Evolutionary conservation across 2,329 filamentous ascomycete genomes (phyloP).

Genomic region (Calonectria pseudoturangicola): DNA sequence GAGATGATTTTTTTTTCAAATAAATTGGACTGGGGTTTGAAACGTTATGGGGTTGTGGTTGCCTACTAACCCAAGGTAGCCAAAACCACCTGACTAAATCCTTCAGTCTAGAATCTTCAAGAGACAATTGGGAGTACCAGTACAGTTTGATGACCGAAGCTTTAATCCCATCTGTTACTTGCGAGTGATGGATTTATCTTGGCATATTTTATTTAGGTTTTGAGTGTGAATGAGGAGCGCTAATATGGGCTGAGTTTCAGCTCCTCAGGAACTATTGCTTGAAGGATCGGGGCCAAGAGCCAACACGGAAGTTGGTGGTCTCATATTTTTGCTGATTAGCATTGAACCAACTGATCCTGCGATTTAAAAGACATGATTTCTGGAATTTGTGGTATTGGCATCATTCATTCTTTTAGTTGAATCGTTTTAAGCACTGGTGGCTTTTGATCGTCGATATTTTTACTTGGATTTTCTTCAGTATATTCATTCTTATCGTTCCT

Average conservation of each 20-base stretch:
- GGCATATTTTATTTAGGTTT: background rate
- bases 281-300: background rate
- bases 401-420: background rate
- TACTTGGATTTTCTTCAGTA: background rate
- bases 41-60: conserved; percentile 15
- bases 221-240: background rate
- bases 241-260: background rate
- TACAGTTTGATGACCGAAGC: background rate
- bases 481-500: background rate
- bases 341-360: background rate
- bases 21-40: conserved; percentile 21
- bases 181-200: background rate
- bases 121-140: background rate
- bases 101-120: background rate
- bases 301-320: background rate
- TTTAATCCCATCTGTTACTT: background rate
- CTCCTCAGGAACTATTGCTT: background rate
- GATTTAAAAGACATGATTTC: background rate
- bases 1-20: background rate
- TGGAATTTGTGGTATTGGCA: too few relatives aligned
- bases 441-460: background rate
- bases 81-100: background rate
- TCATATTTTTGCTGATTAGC: background rate
- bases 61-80: conserved; percentile 14
- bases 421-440: background rate